Evolutionary conservation across 306 rosid genomes (phyloP), one percentile per base, ranked within the genome.

Genomic region (Medicago lupulina): DNA sequence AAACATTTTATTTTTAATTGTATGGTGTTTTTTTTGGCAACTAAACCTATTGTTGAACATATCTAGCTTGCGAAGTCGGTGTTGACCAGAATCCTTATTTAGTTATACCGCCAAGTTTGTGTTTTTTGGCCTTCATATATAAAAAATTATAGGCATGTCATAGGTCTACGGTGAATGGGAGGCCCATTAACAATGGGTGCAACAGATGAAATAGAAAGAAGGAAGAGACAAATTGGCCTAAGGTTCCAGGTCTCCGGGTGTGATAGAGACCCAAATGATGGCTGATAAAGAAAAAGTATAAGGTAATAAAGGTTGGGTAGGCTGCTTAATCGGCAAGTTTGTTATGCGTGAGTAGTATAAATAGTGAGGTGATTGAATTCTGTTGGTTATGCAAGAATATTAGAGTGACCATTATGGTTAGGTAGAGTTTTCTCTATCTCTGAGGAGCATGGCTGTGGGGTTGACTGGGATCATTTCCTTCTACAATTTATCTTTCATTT

Each of bases 1-100:
- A 54, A 51, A 38, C 75, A 16, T 76, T 79, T 71, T 73, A 39
- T 84, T 54, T 7, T 25, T 25, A 71, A 47, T 17, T 23, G 67
- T 36, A 25, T 59, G 60, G 40, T 43, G 18, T 67, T 2, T 18
- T 18, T 85, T 72, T 55, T 54, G 64, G 58, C 39, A 81, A 63
- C 82, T 67, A 67, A 70, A 65, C 73, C 23, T 64, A 23, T 66
- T 21, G 46, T 38, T 67, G 50, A 39, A 59, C 44, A 18, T 50
- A 25, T 71, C 70, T 16, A 44, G 40, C 60, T 76, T 80, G 51
- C 66, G 76, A 74, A 67, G 38, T 31, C 15, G 1, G 57, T 59
- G 63, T 60, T 51, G 41, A 62, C 74, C 70, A 49, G 58, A 16
- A 44, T 65, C 55, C 53, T 83, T 70, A 16, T 70, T 71, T 23